A percentile compares a stretch with the other conserved stretches of the same genome.
phyloP scores from a whole-genome alignment of 139 green algal genomes.

The Tetradesmus lagerheimii region DNA sequence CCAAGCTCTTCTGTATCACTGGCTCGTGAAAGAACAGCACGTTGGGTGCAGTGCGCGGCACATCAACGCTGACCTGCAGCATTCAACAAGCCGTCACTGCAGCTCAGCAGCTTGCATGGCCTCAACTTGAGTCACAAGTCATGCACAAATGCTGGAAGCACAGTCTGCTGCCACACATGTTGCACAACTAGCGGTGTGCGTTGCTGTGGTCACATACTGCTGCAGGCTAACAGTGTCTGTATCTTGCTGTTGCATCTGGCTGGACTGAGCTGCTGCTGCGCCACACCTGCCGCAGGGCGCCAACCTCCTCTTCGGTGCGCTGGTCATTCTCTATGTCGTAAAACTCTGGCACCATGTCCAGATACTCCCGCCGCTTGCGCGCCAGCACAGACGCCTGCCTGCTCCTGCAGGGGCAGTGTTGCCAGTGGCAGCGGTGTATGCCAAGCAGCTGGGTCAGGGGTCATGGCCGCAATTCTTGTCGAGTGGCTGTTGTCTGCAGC shows the following conservation, averaged over 20 bases:
- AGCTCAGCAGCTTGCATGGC: no score
- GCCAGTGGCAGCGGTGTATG: background rate
- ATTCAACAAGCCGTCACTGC: background rate
- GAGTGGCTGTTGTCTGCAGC: background rate
- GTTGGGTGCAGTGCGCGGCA: conserved; percentile 91
- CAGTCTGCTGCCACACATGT: background rate
- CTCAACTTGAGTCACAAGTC: no score
- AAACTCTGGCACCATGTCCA: conserved; percentile 85
- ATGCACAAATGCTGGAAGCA: background rate
- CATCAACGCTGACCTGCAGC: conserved; percentile 91
- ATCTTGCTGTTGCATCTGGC: background rate
- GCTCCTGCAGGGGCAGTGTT: conserved; percentile 59
- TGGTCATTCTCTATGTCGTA: conserved; percentile 84
- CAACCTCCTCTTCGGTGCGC: conserved; percentile 86
- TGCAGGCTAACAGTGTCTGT: background rate
- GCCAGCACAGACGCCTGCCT: conserved; percentile 73
- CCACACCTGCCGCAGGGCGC: conserved; percentile 83
- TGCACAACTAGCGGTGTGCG: background rate
- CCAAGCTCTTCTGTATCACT: conserved; percentile 86
- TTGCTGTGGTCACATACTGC: background rate
- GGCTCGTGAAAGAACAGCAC: conserved; percentile 91
- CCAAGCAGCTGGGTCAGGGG: background rate
- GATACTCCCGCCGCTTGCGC: conserved; percentile 91
- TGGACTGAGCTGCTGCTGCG: background rate
- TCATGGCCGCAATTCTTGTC: background rate